Conservation (phyloP, 2,329 filamentous ascomycete genomes). For the Penicillium sp. region DNA sequence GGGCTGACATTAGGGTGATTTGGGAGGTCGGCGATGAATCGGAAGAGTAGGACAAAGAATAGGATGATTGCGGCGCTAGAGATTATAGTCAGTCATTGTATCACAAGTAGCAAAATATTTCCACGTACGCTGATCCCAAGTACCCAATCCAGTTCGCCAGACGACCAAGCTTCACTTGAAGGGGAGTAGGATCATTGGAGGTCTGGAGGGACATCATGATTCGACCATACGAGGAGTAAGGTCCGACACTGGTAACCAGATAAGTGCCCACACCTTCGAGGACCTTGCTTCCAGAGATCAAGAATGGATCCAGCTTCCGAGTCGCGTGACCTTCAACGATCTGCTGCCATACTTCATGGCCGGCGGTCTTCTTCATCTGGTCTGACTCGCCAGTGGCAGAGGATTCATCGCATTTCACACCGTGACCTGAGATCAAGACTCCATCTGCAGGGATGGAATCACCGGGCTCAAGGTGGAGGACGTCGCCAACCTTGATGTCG, state of each 20-base stretch:
- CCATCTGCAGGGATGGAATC: constrained; percentile 75
- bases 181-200: constrained; percentile 74
- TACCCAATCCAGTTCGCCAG: constrained; percentile 81
- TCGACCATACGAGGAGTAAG: constrained; percentile 76
- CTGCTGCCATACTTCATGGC: constrained; percentile 63
- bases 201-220: constrained; percentile 77
- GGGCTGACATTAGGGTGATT: constrained; percentile 58
- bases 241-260: constrained; percentile 74
- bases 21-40: constrained; percentile 75
- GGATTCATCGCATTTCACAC: constrained; percentile 74
- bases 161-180: constrained; percentile 76
- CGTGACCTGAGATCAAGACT: constrained; percentile 69
- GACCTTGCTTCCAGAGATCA: constrained; percentile 81
- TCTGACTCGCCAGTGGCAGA: constrained; percentile 77
- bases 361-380: constrained; percentile 69
- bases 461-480: constrained; percentile 71
- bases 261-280: constrained; percentile 79
- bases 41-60: constrained; percentile 84
- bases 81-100: constrained; percentile 18
- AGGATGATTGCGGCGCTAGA: constrained; percentile 70
- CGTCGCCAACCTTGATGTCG: constrained; percentile 72
- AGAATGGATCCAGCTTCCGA: constrained; percentile 69
- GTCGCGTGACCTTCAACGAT: constrained; percentile 60
- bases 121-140: constrained; percentile 67
- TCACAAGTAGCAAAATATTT: no score